Evolutionary conservation across 116 monocot genomes (phyloP).

Genomic region (Phalaenopsis hybrid): DNA sequence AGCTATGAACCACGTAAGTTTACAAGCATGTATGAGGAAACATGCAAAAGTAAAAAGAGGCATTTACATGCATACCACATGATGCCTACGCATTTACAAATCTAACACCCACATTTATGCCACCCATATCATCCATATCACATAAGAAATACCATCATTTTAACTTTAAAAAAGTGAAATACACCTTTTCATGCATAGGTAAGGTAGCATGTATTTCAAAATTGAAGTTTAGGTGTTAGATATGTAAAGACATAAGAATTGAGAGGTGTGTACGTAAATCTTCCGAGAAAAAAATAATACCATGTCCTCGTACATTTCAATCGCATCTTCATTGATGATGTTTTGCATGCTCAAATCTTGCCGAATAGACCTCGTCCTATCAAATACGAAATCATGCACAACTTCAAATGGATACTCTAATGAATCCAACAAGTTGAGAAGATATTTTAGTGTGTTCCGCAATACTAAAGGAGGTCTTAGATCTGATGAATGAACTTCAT

Average conservation of each 20-base stretch:
- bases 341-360: conserved; percentile 91
- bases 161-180: too few species aligned
- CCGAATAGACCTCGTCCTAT: conserved; percentile 80
- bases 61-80: too few species aligned
- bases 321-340: conserved; percentile 49
- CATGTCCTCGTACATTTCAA: conserved; percentile 90
- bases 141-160: too few species aligned
- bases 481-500: conserved; percentile 40
- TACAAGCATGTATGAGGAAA: background rate
- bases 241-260: too few species aligned
- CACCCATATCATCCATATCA: too few species aligned
- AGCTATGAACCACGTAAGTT: background rate
- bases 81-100: too few species aligned
- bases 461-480: conserved; percentile 65
- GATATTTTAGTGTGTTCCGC: conserved; percentile 56
- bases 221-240: too few species aligned
- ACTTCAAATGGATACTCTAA: conserved; percentile 68
- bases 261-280: too few species aligned
- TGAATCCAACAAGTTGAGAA: conserved; percentile 51
- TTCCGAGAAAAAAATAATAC: conserved; percentile 28
- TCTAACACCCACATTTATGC: too few species aligned
- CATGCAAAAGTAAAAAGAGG: background rate
- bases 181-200: too few species aligned
- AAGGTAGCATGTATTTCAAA: too few species aligned
- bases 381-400: conserved; percentile 93